Conservation (phyloP, 331 rosid species). For the Ulmus americana region DNA sequence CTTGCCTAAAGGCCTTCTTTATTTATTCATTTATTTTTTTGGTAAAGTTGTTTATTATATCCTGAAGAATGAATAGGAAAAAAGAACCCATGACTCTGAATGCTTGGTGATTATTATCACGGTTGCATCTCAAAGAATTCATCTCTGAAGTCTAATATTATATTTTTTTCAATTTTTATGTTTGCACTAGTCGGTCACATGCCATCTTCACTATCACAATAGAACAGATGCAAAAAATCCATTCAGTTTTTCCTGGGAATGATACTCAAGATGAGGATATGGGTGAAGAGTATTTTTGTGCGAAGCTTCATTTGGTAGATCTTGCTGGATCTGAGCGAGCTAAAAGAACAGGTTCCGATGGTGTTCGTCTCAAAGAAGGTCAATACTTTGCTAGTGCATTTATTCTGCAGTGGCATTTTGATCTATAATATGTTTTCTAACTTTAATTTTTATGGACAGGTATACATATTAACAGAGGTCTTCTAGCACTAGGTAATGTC, state of each 20-base stretch:
- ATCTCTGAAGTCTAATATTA: conserved; percentile 27
- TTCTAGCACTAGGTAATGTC: conserved; percentile 87
- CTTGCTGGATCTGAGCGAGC: conserved; percentile 91
- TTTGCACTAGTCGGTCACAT: conserved; percentile 66
- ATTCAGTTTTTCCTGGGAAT: conserved; percentile 42
- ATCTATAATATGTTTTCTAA: conserved; percentile 1
- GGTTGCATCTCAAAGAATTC: conserved; percentile 9
- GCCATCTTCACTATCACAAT: conserved; percentile 85
- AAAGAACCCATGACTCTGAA: conserved; percentile 9
- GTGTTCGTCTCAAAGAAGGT: conserved; percentile 79
- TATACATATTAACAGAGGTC: conserved; percentile 76
- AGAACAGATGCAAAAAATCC: conserved; percentile 70
- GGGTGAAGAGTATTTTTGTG: conserved; percentile 79
- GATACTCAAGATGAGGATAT: conserved; percentile 62
- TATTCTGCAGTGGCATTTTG: conserved; percentile 12
- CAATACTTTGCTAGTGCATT: conserved; percentile 14
- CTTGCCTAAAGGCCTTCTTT: no score
- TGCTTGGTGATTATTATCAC: conserved; percentile 8
- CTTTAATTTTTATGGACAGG: conserved; percentile 34
- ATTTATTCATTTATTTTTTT: no score
- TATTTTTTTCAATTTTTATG: conserved; percentile 24
- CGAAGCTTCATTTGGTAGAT: conserved; percentile 83
- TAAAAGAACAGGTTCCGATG: conserved; percentile 74
- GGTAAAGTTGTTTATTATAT: neutral
- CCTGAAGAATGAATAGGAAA: conserved; percentile 9